Conservation (phyloP, 176 grass and related monocot species). For the Oryza nivara region DNA sequence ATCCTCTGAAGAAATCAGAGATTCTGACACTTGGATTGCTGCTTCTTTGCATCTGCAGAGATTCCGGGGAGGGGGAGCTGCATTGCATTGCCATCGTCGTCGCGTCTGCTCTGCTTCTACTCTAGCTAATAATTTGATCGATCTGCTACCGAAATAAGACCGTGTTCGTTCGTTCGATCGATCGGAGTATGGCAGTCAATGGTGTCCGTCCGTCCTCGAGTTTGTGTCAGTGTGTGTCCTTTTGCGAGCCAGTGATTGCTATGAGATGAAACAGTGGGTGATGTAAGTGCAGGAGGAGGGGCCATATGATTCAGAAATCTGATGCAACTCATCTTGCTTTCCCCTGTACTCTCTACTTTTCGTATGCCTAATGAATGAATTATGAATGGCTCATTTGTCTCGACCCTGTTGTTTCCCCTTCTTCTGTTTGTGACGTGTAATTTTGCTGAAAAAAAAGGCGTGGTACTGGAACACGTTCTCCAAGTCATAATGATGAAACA, state of each 20-base stretch:
- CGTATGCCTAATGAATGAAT: background rate
- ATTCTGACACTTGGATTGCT: no score
- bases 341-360: background rate
- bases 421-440: background rate
- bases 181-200: background rate
- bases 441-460: background rate
- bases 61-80: background rate
- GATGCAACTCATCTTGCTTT: background rate
- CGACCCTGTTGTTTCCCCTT: background rate
- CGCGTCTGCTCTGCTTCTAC: background rate
- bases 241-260: background rate
- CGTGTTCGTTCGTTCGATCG: background rate
- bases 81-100: conserved; percentile 11
- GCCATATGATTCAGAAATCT: background rate
- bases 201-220: no score
- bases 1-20: no score
- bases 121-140: conserved; percentile 38
- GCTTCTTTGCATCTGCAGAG: conserved; percentile 17
- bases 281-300: background rate
- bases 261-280: background rate
- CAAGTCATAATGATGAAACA: background rate
- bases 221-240: background rate
- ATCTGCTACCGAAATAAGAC: background rate
- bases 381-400: background rate
- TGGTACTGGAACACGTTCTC: background rate